Conservation (phyloP, 352 stramenopile species). For the Pythium diclinum region DNA sequence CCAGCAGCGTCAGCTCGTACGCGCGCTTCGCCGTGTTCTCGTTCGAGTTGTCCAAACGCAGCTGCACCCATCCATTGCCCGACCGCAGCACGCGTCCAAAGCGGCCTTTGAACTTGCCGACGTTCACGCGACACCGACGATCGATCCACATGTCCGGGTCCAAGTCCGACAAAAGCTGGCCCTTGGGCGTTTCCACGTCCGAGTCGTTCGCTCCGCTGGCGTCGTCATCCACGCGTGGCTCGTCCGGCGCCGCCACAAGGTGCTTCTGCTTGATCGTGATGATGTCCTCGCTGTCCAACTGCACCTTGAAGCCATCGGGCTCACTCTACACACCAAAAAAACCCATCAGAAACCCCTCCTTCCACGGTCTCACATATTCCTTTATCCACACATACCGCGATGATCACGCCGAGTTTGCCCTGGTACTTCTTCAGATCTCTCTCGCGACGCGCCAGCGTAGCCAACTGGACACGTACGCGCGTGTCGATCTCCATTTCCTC, state of each 20-base stretch:
- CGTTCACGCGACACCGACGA: conserved; percentile 82
- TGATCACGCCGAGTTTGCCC: conserved; percentile 63
- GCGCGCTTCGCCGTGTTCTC: conserved; percentile 86
- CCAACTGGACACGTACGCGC: conserved; percentile 54
- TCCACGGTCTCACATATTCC: neutral
- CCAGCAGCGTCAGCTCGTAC: conserved; percentile 83
- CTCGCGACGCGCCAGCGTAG: conserved; percentile 42
- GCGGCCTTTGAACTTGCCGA: conserved; percentile 83
- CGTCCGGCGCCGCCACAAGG: conserved; percentile 35
- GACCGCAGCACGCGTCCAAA: conserved; percentile 75
- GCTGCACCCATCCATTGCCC: conserved; percentile 87
- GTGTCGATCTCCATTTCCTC: conserved; percentile 46
- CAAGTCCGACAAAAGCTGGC: conserved; percentile 68
- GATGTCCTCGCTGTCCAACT: conserved; percentile 52
- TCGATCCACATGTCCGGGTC: conserved; percentile 89
- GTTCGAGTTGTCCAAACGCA: conserved; percentile 77
- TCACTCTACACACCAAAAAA: conserved; percentile 12
- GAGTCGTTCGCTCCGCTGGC: conserved; percentile 29
- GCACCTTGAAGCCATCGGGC: conserved; percentile 41
- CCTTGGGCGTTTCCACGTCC: conserved; percentile 38
- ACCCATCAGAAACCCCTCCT: conserved; percentile 3
- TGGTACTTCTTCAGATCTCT: conserved; percentile 68
- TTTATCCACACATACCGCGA: conserved; percentile 32
- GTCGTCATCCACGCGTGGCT: conserved; percentile 35
- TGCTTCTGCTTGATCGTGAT: conserved; percentile 59